These are phyloP conservation scores for Aureobasidium sp. DNA, from an alignment of 2,329 filamentous ascomycete genomes.

Conservation along the genomic window DNA sequence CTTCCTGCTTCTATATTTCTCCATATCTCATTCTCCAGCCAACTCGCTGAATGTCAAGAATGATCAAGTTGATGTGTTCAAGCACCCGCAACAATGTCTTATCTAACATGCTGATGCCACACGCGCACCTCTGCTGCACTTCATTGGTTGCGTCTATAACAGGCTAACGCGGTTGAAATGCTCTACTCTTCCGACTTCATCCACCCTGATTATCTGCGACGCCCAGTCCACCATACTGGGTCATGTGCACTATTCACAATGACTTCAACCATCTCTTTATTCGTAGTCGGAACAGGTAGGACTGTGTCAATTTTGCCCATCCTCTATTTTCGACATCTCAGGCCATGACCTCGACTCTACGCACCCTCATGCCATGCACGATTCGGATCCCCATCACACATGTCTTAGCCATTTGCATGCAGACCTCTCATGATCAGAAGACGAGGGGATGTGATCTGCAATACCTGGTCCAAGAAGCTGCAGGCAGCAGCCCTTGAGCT, in stretches of 20 bases:
- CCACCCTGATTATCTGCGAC: not conserved
- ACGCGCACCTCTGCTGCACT: not conserved
- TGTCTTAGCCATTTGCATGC: not conserved
- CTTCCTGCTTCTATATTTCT: not conserved
- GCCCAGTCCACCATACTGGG: not conserved
- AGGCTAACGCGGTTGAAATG: slow-evolving; percentile 8
- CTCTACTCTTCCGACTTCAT: not conserved
- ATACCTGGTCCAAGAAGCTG: not conserved
- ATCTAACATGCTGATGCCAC: slow-evolving; percentile 1
- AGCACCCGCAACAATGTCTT: not conserved
- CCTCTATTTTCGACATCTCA: not conserved
- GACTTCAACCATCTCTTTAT: not conserved
- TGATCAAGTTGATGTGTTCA: not conserved
- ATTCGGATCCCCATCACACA: not conserved
- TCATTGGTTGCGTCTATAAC: not conserved
- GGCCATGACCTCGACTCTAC: not conserved
- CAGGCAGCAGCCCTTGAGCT: not conserved
- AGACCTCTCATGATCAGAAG: not conserved
- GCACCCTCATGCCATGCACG: not conserved
- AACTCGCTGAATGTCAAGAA: not conserved
- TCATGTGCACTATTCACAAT: not conserved
- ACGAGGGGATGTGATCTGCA: not conserved
- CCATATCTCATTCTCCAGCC: not conserved
- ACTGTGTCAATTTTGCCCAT: not conserved
- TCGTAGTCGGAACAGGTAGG: not conserved